These are phyloP conservation scores for Pachyrhizus erosus DNA, from an alignment of 306 rosid genomes.

Conservation along the genomic window DNA sequence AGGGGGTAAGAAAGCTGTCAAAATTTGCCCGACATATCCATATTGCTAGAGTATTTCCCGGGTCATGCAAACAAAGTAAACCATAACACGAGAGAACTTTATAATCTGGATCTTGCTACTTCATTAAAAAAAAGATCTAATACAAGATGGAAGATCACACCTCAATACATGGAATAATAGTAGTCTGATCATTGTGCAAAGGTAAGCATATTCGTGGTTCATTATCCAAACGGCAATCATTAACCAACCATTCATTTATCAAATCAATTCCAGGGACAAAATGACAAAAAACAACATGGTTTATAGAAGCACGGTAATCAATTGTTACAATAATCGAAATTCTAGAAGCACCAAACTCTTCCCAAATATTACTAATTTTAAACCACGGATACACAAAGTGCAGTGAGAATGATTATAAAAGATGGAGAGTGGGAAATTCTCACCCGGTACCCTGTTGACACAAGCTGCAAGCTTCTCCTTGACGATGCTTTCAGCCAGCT, in stretches of 20 bases:
- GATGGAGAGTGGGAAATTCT: neutral
- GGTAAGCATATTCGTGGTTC: neutral
- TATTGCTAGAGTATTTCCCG: no score
- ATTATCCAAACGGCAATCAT: neutral
- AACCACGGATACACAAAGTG: neutral
- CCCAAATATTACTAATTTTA: neutral
- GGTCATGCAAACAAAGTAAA: no score
- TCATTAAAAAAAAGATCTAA: no score
- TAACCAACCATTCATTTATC: neutral
- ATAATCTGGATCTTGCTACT: no score
- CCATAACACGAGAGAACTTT: no score
- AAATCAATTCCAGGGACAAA: neutral
- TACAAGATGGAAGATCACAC: no score
- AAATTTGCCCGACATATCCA: no score
- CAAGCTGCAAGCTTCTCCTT: conserved; percentile 95
- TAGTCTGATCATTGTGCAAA: no score
- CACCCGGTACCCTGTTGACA: conserved; percentile 89
- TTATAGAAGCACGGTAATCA: neutral
- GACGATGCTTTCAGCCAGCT: conserved; percentile 87
- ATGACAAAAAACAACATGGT: neutral
- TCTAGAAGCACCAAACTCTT: neutral
- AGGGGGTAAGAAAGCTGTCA: no score
- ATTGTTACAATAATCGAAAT: neutral
- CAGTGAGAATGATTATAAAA: neutral
- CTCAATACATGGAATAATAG: no score